Evolutionary conservation across 441 rosid species (phyloP).

Genomic region (California macrophylla): DNA sequence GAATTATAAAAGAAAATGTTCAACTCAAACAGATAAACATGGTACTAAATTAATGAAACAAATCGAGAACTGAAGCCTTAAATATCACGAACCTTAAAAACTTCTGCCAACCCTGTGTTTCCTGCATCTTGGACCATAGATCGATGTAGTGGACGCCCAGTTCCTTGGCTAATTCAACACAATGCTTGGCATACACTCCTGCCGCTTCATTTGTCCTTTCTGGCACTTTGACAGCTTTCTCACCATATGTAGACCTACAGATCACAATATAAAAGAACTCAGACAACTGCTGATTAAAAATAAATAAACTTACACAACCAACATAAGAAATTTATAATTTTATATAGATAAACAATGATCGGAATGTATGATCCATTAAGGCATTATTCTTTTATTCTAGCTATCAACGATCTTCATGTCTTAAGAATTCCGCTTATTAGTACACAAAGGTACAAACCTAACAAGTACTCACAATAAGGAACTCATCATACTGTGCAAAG

Average conservation of each 20-base stretch:
- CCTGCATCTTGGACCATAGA: slow-evolving; percentile 89
- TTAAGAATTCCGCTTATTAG: background rate
- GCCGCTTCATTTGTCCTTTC: slow-evolving; percentile 76
- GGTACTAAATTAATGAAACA: background rate
- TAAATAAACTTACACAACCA: background rate
- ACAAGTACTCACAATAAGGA: background rate
- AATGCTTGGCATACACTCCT: slow-evolving; percentile 60
- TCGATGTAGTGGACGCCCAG: slow-evolving; percentile 45
- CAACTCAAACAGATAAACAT: background rate
- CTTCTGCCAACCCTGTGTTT: slow-evolving; percentile 67
- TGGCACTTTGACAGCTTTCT: slow-evolving; percentile 55
- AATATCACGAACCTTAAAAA: slow-evolving; percentile 49
- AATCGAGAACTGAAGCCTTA: slow-evolving; percentile 1
- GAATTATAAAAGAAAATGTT: no score
- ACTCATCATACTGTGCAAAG: slow-evolving; percentile 45
- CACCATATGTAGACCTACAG: slow-evolving; percentile 57
- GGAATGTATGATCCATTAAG: background rate
- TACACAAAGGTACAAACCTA: background rate
- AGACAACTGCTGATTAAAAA: no score
- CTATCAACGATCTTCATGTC: background rate
- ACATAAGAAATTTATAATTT: background rate
- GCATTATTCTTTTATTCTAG: background rate
- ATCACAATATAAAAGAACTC: no score
- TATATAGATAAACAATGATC: background rate
- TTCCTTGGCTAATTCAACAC: slow-evolving; percentile 57